Evolutionary conservation across 169 alveolate species (phyloP).

Genomic region (Plasmodium ovale): DNA sequence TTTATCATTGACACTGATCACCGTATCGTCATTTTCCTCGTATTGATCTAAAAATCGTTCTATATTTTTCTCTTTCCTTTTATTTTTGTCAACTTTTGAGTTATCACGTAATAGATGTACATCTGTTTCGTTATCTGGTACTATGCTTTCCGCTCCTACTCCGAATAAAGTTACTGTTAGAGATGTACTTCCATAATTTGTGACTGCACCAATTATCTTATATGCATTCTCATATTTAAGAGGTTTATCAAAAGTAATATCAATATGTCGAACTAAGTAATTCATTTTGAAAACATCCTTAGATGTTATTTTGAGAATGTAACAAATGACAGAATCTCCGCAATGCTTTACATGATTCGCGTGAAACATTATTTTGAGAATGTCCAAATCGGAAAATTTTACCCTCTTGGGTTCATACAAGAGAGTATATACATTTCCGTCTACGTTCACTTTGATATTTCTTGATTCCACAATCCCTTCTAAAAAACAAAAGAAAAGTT

Average conservation of each 20-base stretch:
- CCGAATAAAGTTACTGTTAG: constrained; percentile 8
- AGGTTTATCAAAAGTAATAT: constrained; percentile 19
- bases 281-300: background rate
- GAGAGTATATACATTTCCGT: constrained; percentile 14
- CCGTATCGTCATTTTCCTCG: constrained; percentile 13
- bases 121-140: background rate
- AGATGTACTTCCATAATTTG: constrained; percentile 48
- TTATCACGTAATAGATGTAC: background rate
- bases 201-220: constrained; percentile 45
- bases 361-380: constrained; percentile 29
- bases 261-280: constrained; percentile 10
- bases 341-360: constrained; percentile 48
- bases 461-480: constrained; percentile 11
- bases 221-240: constrained; percentile 18
- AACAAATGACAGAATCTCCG: constrained; percentile 13
- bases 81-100: background rate
- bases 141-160: background rate
- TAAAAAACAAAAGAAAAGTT: background rate
- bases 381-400: constrained; percentile 29
- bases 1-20: constrained; percentile 3
- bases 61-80: background rate
- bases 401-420: constrained; percentile 27
- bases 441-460: constrained; percentile 18
- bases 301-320: constrained; percentile 7
- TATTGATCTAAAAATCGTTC: background rate